Conservation (phyloP, 345 rosid genomes). For the Atalantia buxifolia region DNA sequence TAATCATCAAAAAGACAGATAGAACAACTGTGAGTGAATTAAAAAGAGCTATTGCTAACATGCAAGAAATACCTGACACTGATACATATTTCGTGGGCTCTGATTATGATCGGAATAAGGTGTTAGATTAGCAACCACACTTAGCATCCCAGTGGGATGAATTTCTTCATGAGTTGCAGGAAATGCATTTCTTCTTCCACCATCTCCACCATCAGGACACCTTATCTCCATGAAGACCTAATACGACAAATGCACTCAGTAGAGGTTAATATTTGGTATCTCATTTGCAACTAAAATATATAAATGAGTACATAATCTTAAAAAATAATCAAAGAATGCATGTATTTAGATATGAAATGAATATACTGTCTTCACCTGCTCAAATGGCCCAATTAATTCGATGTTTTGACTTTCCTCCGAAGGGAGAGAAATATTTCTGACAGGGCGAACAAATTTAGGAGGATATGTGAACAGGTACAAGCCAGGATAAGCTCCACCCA, state of each 20-base stretch:
- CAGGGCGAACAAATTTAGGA: slow-evolving; percentile 85
- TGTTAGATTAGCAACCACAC: slow-evolving; percentile 97
- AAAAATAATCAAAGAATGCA: not conserved
- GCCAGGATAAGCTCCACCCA: slow-evolving; percentile 93
- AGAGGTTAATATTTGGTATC: slow-evolving; percentile 8
- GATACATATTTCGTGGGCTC: slow-evolving; percentile 98
- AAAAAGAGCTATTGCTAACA: slow-evolving; percentile 2
- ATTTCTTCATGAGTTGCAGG: slow-evolving; percentile 95
- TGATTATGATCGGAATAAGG: slow-evolving; percentile 99
- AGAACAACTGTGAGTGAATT: not conserved
- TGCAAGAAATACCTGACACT: slow-evolving; percentile 67
- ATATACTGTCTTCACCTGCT: slow-evolving; percentile 58
- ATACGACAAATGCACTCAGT: slow-evolving; percentile 6
- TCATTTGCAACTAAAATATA: slow-evolving; percentile 7
- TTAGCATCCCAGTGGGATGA: slow-evolving; percentile 91
- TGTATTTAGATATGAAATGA: not conserved
- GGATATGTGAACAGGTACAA: slow-evolving; percentile 82
- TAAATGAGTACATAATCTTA: not conserved
- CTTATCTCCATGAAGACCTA: slow-evolving; percentile 98
- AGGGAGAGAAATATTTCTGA: slow-evolving; percentile 56
- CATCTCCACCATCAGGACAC: slow-evolving; percentile 96
- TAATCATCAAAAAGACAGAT: slow-evolving; percentile 6
- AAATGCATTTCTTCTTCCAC: slow-evolving; percentile 66
- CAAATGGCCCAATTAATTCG: slow-evolving; percentile 94
- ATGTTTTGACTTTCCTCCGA: slow-evolving; percentile 38